These are phyloP conservation scores for Coemansia pectinata DNA, from an alignment of 192 early-diverging fungal species.

Conservation along the genomic window DNA sequence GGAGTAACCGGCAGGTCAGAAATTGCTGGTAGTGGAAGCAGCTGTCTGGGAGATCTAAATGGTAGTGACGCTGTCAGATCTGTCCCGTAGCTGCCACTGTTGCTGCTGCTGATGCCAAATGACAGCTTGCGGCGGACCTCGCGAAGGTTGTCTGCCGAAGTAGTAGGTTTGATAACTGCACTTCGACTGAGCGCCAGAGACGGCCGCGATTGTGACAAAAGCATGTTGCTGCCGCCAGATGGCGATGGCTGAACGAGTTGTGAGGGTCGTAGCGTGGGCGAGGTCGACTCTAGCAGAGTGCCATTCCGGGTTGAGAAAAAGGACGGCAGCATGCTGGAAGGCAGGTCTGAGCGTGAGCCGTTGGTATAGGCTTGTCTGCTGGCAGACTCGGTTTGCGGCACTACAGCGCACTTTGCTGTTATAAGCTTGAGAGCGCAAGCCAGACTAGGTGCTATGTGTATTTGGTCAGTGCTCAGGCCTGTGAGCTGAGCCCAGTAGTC, in stretches of 20 bases:
- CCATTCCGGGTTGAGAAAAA: neutral
- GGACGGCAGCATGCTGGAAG: neutral
- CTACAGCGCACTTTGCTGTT: slow-evolving; percentile 19
- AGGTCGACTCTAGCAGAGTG: slow-evolving; percentile 13
- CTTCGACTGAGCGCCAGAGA: slow-evolving; percentile 23
- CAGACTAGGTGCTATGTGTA: slow-evolving; percentile 39
- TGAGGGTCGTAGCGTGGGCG: slow-evolving; percentile 10
- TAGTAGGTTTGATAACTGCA: slow-evolving; percentile 18
- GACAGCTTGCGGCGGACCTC: slow-evolving; percentile 28
- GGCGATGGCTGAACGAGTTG: slow-evolving; percentile 27
- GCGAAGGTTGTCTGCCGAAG: slow-evolving; percentile 36
- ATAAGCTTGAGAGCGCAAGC: slow-evolving; percentile 33
- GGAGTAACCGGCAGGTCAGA: neutral
- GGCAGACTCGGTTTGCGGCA: neutral
- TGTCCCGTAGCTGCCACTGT: neutral
- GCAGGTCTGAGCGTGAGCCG: neutral
- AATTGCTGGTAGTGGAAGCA: slow-evolving; percentile 10
- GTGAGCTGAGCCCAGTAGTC: slow-evolving; percentile 48
- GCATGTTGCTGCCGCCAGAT: slow-evolving; percentile 17
- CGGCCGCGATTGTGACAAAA: slow-evolving; percentile 12
- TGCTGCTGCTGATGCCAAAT: slow-evolving; percentile 16
- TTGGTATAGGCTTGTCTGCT: neutral
- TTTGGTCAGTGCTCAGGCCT: slow-evolving; percentile 30
- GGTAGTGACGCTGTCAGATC: slow-evolving; percentile 36
- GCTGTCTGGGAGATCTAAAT: slow-evolving; percentile 9